phyloP scores from a whole-genome alignment of 2,329 filamentous ascomycete genomes.

The Phialocephala sp. region DNA sequence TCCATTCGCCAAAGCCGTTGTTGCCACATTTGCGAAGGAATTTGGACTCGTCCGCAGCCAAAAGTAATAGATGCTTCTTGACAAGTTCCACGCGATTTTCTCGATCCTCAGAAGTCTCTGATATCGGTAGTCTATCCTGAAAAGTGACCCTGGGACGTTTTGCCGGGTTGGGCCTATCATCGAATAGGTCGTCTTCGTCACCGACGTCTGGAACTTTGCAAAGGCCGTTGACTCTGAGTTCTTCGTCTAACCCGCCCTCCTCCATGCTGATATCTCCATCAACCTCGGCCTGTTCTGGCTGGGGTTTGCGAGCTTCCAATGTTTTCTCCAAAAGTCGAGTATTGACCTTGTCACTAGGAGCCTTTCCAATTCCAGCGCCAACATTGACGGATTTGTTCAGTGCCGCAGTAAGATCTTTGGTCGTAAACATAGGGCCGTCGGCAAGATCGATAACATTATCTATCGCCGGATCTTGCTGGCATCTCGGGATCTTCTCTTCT shows the following conservation, averaged over 20 bases:
- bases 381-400: conserved; percentile 60
- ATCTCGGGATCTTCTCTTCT: conserved; percentile 71
- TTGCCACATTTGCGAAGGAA: conserved; percentile 73
- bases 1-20: conserved; percentile 74
- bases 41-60: conserved; percentile 70
- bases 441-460: conserved; percentile 47
- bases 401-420: conserved; percentile 60
- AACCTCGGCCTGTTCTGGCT: conserved; percentile 32
- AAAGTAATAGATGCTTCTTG: conserved; percentile 74
- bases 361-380: conserved; percentile 62
- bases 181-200: conserved; percentile 33
- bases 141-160: conserved; percentile 55
- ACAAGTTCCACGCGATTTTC: conserved; percentile 61
- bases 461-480: conserved; percentile 62
- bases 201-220: conserved; percentile 5
- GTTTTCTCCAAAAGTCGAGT: conserved; percentile 56
- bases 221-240: conserved; percentile 25
- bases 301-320: conserved; percentile 40
- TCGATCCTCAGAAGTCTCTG: conserved; percentile 28
- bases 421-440: conserved; percentile 52
- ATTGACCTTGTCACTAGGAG: conserved; percentile 53
- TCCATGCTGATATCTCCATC: conserved; percentile 29
- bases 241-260: conserved; percentile 29
- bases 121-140: conserved; percentile 48
- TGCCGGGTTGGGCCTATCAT: conserved; percentile 28